A percentile compares a stretch with the other conserved stretches of the same genome.
Evolutionary conservation across 2,329 filamentous ascomycete species (phyloP).

Genomic region (Pseudogymnoascus sp.): DNA sequence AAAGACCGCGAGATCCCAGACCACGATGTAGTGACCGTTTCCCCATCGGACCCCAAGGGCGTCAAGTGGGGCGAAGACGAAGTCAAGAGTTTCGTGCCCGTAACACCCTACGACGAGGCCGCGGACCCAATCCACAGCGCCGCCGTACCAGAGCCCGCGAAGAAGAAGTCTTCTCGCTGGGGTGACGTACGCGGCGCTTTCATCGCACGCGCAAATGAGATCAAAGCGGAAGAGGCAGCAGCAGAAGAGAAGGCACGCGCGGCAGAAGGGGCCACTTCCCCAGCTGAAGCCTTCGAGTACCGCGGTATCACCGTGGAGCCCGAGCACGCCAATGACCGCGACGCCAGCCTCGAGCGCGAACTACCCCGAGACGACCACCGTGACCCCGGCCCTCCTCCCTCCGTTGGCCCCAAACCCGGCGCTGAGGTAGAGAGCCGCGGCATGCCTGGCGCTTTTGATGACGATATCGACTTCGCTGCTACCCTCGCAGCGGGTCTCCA

Average conservation of each 20-base stretch:
- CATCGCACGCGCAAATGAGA: not conserved
- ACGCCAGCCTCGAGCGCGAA: slow-evolving; percentile 11
- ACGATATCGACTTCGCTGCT: slow-evolving; percentile 63
- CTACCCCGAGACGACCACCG: slow-evolving; percentile 14
- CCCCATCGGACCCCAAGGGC: slow-evolving; percentile 37
- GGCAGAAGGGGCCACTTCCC: slow-evolving; percentile 14
- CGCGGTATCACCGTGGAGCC: slow-evolving; percentile 22
- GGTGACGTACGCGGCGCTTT: not conserved
- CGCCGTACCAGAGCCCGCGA: not conserved
- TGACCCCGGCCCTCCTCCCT: slow-evolving; percentile 38
- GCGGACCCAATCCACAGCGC: not conserved
- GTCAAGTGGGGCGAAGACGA: slow-evolving; percentile 60
- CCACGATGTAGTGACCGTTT: not conserved
- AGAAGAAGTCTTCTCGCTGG: slow-evolving; percentile 5
- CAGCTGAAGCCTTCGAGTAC: slow-evolving; percentile 20
- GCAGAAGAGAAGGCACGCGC: slow-evolving; percentile 12
- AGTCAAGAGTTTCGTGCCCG: slow-evolving; percentile 55
- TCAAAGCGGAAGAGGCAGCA: not conserved
- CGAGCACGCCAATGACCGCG: slow-evolving; percentile 16
- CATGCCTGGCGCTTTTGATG: slow-evolving; percentile 57
- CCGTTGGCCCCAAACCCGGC: slow-evolving; percentile 47
- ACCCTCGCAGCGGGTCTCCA: slow-evolving; percentile 60
- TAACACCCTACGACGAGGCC: slow-evolving; percentile 41
- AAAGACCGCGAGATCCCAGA: slow-evolving; percentile 1
- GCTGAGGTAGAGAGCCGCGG: slow-evolving; percentile 37